phyloP scores from a whole-genome alignment of 148 eudicot species.

The Vaccinium macrocarpon region DNA sequence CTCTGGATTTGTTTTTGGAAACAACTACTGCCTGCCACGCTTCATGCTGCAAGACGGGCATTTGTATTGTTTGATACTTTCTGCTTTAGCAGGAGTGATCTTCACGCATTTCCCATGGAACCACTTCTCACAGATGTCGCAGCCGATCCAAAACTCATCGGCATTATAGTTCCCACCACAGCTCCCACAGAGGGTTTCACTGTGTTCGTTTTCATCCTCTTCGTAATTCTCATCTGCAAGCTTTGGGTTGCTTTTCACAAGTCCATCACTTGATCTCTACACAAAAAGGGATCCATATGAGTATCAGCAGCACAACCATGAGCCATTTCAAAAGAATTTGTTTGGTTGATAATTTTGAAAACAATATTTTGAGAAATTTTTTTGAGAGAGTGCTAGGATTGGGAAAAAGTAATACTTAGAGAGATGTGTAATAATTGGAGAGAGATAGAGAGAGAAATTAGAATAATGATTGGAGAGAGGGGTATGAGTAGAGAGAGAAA shows the following conservation, averaged over 20 bases:
- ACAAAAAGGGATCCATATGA: conserved; percentile 19
- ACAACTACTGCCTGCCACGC: conserved; percentile 56
- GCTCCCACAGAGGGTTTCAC: conserved; percentile 78
- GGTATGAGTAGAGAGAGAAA: too few species aligned
- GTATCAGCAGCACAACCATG: neutral
- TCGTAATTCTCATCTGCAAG: conserved; percentile 56
- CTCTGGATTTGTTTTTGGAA: conserved; percentile 13
- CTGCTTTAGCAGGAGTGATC: conserved; percentile 88
- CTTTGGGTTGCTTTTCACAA: conserved; percentile 60
- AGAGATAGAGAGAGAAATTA: too few species aligned
- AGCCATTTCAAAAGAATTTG: neutral
- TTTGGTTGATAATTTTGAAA: too few species aligned
- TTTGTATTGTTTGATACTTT: conserved; percentile 84
- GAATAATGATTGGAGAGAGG: too few species aligned
- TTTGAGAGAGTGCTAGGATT: too few species aligned
- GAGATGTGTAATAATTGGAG: too few species aligned
- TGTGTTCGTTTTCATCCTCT: conserved; percentile 82
- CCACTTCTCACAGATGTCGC: conserved; percentile 86
- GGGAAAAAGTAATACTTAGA: too few species aligned
- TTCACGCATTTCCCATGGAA: conserved; percentile 85
- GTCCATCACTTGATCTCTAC: conserved; percentile 84
- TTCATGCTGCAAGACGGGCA: conserved; percentile 89
- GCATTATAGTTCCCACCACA: conserved; percentile 84
- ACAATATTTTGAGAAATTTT: too few species aligned
- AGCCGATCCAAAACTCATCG: conserved; percentile 91